Conservation (phyloP, 768 basidiomycete genomes). For the Daedalea quercina region DNA sequence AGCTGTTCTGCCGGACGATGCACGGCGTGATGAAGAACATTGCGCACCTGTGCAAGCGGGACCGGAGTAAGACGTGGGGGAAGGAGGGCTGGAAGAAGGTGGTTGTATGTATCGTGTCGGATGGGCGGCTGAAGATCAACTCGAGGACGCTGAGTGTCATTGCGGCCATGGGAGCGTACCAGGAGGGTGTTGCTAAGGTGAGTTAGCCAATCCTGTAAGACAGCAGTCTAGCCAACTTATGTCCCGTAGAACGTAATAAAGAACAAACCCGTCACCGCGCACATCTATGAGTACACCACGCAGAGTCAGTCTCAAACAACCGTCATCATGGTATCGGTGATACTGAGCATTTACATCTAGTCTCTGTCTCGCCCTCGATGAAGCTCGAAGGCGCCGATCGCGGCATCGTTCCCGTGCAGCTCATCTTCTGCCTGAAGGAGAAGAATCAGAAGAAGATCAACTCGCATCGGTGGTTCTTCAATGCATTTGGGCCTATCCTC, state of each 20-base stretch:
- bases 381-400: constrained; percentile 77
- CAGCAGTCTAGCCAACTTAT: neutral
- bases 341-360: constrained; percentile 29
- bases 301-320: constrained; percentile 51
- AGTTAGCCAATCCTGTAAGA: constrained; percentile 8
- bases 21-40: constrained; percentile 95
- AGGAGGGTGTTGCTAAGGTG: constrained; percentile 87
- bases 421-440: constrained; percentile 90
- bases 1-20: constrained; percentile 89
- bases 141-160: constrained; percentile 77
- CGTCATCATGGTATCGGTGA: neutral
- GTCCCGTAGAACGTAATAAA: constrained; percentile 60
- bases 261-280: constrained; percentile 76
- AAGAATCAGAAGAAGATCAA: constrained; percentile 97
- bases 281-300: constrained; percentile 92
- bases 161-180: constrained; percentile 91
- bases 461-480: constrained; percentile 94
- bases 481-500: constrained; percentile 76
- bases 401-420: constrained; percentile 81
- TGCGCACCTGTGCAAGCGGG: constrained; percentile 79
- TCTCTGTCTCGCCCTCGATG: constrained; percentile 74
- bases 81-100: constrained; percentile 99
- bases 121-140: constrained; percentile 83
- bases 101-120: constrained; percentile 87
- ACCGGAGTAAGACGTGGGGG: constrained; percentile 91